Evolutionary conservation across 805 yeast species (phyloP), one percentile per base, ranked within the genome.

Genomic region (Priceomyces castillae): DNA sequence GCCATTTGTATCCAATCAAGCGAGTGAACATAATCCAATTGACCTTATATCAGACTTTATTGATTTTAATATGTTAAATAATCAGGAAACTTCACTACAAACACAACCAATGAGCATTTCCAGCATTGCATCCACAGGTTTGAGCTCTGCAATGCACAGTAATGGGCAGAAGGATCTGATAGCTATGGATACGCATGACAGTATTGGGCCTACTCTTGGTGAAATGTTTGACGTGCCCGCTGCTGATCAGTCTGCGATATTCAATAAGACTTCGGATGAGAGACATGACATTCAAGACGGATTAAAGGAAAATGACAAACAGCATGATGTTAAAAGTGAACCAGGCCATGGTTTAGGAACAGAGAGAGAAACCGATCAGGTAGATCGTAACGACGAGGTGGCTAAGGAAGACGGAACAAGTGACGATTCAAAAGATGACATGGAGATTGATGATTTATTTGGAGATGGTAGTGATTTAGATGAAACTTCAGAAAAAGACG

Each of bases 11-110:
- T 7, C 19, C 3, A 14, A 46, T 20, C 46, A 51, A 28, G 23
- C 22, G 17, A 19, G 4, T 5, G 26, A 35, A 16, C 7, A 37
- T 4, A 67, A 67, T 41, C 73, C 74, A 2, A 30, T 68, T n/a
- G 45, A 48, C 15, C 54, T 71, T 19, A 61, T 71, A 3, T 57
- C 67, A 2, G 69, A 65, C 11, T 64, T 68, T 41, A 53, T 70
- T 22, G 72, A 66, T 40, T 63, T 62, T 46, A 57, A 53, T 30
- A 64, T 66, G 12, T 39, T 60, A 5, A 44, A 50, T 16, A 54
- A 57, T 37, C 46, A 46, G 14, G 37, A 39, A 18, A n/a, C 26
- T 17, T n/a, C 14, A 23, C 40, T 17, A 26, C 30, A 37, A 38
- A 28, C 18, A n/a, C 22, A 39, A 26, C 40, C 51, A 4, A 49